Base-by-base conservation (phyloP, 2,329 filamentous ascomycete species). In the Penicillium sp. region DNA sequence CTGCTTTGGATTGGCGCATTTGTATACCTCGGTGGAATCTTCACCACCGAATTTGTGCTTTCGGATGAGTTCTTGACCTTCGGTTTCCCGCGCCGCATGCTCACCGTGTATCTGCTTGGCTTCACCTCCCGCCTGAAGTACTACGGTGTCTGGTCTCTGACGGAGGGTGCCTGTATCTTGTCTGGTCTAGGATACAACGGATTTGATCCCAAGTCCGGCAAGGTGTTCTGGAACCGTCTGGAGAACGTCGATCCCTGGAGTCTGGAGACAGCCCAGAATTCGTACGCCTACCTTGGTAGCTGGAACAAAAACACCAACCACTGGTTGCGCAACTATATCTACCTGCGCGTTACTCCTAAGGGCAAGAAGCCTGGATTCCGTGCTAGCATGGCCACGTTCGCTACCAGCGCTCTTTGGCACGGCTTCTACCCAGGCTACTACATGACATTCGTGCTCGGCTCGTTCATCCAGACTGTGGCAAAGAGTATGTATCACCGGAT, bases 221-320 rank as follows among this genome's bases (percentile, higher is more conserved):
- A 90, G 70, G 88, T 96, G 1, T 90, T 88, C 57, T 99, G 95
- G 90, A 88, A 96, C 70, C 87, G 93, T 27, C 80, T 98, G 19
- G 89, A 91, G 66, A 99, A 99, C 70, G 91, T 99, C 65, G 87
- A 90, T 64, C 90, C 95, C 0, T 88, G 87, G 82, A 86, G 85
- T 2, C 90, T 99, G 27, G 95, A 99, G 77, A 82, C 86, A 0
- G 95, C 93, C 1, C 93, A 97, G 76, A 99, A 98, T 73, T 90
- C 90, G n/a, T 87, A 93, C 53, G 92, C 86, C 1, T 98, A 95
- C 68, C 83, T 99, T 3, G 93, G 88, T 49, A 90, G 87, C 68
- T 99, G 95, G 95, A 99, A 99, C 75, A 96, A 97, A 79, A 98
- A 98, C 76, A 99, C 95, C 13, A 99, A 97, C 74, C 87, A 91